Evolutionary conservation across 257 asterid genomes (phyloP).

Genomic region (Solanum verrucosum): DNA sequence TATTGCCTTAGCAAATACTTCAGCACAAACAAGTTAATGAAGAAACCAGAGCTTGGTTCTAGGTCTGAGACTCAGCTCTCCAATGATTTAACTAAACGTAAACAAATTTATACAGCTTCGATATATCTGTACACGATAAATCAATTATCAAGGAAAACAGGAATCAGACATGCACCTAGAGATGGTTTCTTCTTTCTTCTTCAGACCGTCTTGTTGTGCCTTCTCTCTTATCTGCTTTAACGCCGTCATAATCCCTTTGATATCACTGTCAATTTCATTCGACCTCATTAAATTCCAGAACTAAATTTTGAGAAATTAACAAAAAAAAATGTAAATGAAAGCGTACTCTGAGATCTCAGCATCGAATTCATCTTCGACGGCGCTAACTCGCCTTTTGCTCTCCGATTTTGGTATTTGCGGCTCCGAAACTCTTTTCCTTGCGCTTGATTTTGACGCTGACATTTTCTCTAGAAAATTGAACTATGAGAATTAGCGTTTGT

Average conservation of each 20-base stretch:
- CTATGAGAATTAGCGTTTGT: background rate
- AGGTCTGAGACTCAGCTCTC: background rate
- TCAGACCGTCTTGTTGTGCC: conserved; percentile 76
- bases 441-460: conserved; percentile 53
- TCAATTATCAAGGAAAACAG: background rate
- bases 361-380: conserved; percentile 68
- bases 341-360: conserved; percentile 63
- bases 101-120: background rate
- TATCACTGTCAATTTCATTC: conserved; percentile 45
- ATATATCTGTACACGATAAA: background rate
- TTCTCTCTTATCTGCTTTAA: conserved; percentile 84
- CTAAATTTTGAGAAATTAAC: background rate
- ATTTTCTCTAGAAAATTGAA: conserved; percentile 13
- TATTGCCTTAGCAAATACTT: background rate
- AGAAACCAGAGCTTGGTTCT: background rate
- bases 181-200: conserved; percentile 89
- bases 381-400: conserved; percentile 34
- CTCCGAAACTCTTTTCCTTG: conserved; percentile 46
- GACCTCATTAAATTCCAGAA: background rate
- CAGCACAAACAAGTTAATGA: background rate
- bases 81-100: background rate
- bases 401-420: conserved; percentile 41
- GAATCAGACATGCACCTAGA: conserved; percentile 44
- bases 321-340: background rate
- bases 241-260: conserved; percentile 80